Conservation (phyloP, 345 rosid species). For the Syzygium aromaticum region DNA sequence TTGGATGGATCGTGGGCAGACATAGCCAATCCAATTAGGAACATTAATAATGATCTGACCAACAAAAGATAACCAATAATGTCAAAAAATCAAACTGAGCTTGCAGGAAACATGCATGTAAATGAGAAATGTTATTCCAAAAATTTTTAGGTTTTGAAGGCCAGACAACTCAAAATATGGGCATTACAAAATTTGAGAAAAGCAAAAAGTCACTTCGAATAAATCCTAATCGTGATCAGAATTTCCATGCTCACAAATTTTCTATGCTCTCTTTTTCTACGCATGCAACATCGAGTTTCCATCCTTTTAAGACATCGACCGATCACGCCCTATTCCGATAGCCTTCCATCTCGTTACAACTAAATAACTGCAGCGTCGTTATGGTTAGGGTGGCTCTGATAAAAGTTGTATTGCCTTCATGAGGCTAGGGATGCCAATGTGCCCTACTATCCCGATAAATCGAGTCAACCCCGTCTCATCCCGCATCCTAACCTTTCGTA, state of each 20-base stretch:
- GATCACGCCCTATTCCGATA: background rate
- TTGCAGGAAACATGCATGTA: background rate
- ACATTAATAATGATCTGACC: background rate
- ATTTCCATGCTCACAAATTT: too few relatives aligned
- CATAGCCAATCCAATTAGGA: background rate
- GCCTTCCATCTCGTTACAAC: background rate
- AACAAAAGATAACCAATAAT: background rate
- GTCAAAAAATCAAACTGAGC: background rate
- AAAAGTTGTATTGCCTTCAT: background rate
- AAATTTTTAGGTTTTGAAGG: background rate
- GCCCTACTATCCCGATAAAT: background rate
- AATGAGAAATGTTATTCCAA: background rate
- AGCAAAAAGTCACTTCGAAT: background rate
- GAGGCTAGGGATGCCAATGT: background rate
- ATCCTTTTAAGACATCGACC: background rate
- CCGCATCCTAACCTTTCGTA: background rate
- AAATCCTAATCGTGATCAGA: background rate
- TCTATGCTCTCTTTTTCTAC: background rate
- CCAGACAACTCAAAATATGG: background rate
- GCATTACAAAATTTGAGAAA: background rate
- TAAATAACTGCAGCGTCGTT: background rate
- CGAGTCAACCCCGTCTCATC: background rate
- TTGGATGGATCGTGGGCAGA: background rate
- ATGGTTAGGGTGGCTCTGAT: background rate
- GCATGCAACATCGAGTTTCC: rapidly evolving